phyloP scores from a whole-genome alignment of 306 rosid species.

The Dryas octopetala region DNA sequence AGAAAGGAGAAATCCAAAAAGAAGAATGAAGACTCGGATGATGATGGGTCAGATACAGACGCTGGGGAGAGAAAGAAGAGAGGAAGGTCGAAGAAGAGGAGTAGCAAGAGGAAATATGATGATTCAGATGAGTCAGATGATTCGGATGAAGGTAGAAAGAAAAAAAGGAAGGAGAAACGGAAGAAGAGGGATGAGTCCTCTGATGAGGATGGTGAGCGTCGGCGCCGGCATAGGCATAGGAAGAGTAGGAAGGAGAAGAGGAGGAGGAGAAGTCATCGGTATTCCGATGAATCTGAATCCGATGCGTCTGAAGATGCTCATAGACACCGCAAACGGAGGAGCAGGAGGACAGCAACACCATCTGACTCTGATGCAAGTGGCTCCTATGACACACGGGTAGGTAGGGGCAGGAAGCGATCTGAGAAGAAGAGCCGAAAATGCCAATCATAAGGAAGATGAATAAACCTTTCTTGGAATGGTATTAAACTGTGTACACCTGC shows the following conservation, averaged over 20 bases:
- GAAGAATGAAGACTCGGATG: constrained; percentile 45
- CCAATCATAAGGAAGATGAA: constrained; percentile 38
- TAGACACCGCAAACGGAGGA: constrained; percentile 46
- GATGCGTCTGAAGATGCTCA: constrained; percentile 61
- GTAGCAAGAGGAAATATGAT: constrained; percentile 45
- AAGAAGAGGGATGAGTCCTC: constrained; percentile 52
- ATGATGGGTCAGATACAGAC: constrained; percentile 45
- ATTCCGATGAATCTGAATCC: constrained; percentile 57
- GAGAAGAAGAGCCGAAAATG: constrained; percentile 55
- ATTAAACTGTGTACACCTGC: constrained; percentile 1
- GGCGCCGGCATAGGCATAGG: constrained; percentile 19
- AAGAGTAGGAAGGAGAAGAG: constrained; percentile 55
- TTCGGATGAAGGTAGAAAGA: constrained; percentile 49
- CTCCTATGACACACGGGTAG: constrained; percentile 47
- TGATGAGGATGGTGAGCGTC: constrained; percentile 36
- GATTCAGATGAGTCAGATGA: constrained; percentile 58
- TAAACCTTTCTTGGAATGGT: constrained; percentile 23
- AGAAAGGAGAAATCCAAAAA: constrained; percentile 43
- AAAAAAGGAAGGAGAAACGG: constrained; percentile 60
- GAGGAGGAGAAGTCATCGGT: constrained; percentile 57
- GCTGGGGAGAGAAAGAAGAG: constrained; percentile 63
- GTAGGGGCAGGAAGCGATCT: constrained; percentile 60
- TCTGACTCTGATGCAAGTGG: constrained; percentile 50
- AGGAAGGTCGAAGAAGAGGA: constrained; percentile 83
- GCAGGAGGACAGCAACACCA: constrained; percentile 49